Percentiles rank a stretch among this genome's conserved stretches.
phyloP scores from a whole-genome alignment of 306 rosid genomes.

The Pterocarpus macrocarpus region DNA sequence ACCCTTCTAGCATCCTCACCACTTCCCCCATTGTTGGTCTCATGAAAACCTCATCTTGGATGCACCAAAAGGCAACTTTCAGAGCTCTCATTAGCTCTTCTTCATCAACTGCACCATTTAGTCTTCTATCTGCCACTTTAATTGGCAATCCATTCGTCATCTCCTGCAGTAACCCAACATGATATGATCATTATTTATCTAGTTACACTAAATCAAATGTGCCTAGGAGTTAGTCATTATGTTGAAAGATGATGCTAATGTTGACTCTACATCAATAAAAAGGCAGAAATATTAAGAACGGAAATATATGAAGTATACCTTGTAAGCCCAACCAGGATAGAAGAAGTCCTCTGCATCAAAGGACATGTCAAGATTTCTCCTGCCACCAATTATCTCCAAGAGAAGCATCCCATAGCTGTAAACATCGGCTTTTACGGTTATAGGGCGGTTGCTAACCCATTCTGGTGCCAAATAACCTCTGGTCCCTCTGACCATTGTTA shows the following conservation, averaged over 20 bases:
- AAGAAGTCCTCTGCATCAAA: constrained; percentile 85
- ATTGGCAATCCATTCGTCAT: constrained; percentile 64
- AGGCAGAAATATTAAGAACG: not conserved
- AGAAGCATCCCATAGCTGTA: constrained; percentile 97
- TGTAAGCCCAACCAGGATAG: constrained; percentile 96
- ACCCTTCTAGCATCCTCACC: constrained; percentile 87
- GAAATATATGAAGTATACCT: constrained; percentile 58
- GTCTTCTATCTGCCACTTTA: constrained; percentile 80
- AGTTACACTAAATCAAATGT: not conserved
- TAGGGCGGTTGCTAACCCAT: constrained; percentile 95
- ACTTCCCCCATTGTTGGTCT: constrained; percentile 97
- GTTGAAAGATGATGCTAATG: too few relatives aligned
- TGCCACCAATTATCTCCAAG: constrained; percentile 90
- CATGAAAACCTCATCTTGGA: constrained; percentile 82
- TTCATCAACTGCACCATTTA: constrained; percentile 82
- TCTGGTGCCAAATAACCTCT: constrained; percentile 98
- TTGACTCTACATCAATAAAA: constrained; percentile 9
- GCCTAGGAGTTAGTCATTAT: not conserved
- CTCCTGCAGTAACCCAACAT: constrained; percentile 61
- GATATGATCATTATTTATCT: constrained; percentile 27
- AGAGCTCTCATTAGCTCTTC: constrained; percentile 74
- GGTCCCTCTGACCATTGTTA: constrained; percentile 96
- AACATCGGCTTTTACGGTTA: constrained; percentile 95
- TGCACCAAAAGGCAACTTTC: constrained; percentile 94
- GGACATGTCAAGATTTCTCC: constrained; percentile 94